Percentiles rank a stretch among this genome's conserved stretches.
phyloP scores from a whole-genome alignment of 2,329 filamentous ascomycete genomes.

The Penicillium sp. region DNA sequence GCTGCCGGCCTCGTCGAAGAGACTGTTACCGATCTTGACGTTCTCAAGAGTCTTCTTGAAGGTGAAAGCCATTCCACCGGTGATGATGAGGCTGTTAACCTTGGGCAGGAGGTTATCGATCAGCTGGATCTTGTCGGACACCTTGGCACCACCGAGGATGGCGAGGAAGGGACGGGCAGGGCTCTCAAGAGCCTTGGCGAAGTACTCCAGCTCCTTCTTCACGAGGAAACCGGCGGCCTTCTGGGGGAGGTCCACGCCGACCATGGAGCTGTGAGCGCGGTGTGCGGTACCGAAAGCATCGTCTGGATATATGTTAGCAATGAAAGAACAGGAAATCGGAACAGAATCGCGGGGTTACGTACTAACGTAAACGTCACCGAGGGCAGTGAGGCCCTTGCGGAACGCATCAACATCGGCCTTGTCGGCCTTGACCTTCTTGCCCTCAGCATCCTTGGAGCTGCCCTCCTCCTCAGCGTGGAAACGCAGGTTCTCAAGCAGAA shows the following conservation, averaged over 20 bases:
- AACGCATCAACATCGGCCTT: conserved; percentile 90
- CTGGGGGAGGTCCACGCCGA: conserved; percentile 90
- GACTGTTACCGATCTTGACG: conserved; percentile 82
- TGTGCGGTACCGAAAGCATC: conserved; percentile 98
- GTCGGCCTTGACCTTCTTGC: conserved; percentile 98
- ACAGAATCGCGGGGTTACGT: conserved; percentile 39
- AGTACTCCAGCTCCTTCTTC: conserved; percentile 99
- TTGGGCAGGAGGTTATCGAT: conserved; percentile 99
- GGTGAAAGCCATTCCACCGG: conserved; percentile 98
- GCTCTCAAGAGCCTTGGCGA: conserved; percentile 90
- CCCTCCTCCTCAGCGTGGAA: conserved; percentile 99
- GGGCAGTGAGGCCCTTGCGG: conserved; percentile 88
- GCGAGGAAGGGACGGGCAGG: conserved; percentile 96
- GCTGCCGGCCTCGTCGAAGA: conserved; percentile 91
- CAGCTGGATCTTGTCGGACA: conserved; percentile 99
- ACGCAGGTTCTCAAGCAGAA: conserved; percentile 95
- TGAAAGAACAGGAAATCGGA: background rate
- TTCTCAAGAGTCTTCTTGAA: conserved; percentile 99
- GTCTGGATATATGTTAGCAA: conserved; percentile 54
- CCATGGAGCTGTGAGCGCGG: conserved; percentile 99
- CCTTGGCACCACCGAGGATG: conserved; percentile 96
- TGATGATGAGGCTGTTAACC: conserved; percentile 95
- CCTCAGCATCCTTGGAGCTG: conserved; percentile 86
- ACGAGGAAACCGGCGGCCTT: conserved; percentile 98
- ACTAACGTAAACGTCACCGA: conserved; percentile 97